Percentiles rank a stretch among this genome's conserved stretches.
These are phyloP conservation scores for Xylaria sp. DNA, from an alignment of 2,329 filamentous ascomycete species.

Conservation along the genomic window DNA sequence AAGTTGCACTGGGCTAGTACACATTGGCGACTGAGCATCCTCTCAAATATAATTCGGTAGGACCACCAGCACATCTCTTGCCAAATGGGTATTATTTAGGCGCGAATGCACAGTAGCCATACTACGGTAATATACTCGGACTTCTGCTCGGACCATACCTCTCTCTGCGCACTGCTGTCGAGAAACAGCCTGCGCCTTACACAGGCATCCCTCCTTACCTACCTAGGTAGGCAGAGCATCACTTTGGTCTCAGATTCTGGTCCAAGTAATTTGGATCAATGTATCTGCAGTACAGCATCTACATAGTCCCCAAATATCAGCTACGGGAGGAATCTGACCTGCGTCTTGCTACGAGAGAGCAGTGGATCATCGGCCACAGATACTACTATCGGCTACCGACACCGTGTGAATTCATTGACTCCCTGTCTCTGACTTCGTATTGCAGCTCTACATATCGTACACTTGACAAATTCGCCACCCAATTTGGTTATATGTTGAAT, in stretches of 20 bases:
- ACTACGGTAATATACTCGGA: not conserved
- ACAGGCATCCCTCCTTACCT: too few species aligned
- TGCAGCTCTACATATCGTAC: not conserved
- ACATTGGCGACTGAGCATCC: not conserved
- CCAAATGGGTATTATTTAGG: not conserved
- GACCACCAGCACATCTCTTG: not conserved
- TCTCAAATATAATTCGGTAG: too few species aligned
- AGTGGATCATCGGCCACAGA: conserved; percentile 3
- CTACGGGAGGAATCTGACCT: not conserved
- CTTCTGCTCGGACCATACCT: too few species aligned
- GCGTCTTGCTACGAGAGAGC: conserved; percentile 11
- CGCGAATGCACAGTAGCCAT: too few species aligned
- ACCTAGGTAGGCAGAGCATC: too few species aligned
- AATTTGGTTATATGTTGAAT: conserved; percentile 9
- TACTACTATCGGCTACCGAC: conserved; percentile 4
- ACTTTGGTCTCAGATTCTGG: too few species aligned
- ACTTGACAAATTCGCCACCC: conserved; percentile 19
- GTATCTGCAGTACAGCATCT: too few species aligned
- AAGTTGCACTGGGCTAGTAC: not conserved
- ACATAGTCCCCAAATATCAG: too few species aligned
- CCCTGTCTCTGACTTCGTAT: conserved; percentile 15
- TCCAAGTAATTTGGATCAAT: too few species aligned
- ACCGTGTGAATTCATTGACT: conserved; percentile 17
- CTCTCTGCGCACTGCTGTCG: too few species aligned
- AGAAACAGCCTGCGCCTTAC: too few species aligned